A percentile compares a stretch with the other conserved stretches of the same genome.
Conservation (phyloP, 148 eudicot genomes). For the Limonium bicolor region DNA sequence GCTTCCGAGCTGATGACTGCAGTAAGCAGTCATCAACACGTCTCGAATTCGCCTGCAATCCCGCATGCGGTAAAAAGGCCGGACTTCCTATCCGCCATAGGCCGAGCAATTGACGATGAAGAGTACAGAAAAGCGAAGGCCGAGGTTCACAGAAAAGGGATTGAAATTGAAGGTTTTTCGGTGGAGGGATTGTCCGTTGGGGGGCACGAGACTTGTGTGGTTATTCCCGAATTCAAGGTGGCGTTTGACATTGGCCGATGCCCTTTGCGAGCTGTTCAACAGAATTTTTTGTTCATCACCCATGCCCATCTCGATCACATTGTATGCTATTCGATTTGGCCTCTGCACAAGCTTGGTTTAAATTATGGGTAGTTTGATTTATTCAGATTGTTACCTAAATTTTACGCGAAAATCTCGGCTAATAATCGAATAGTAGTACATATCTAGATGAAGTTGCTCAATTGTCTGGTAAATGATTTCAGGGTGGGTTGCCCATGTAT, state of each 20-base stretch:
- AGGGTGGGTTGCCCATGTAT: conserved; percentile 99
- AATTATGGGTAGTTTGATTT: too few species aligned
- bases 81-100: conserved; percentile 57
- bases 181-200: conserved; percentile 79
- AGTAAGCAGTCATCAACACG: too few species aligned
- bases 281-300: conserved; percentile 77
- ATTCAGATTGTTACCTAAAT: too few species aligned
- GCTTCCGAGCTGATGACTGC: too few species aligned
- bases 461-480: neutral
- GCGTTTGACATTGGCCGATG: conserved; percentile 93
- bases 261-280: conserved; percentile 70
- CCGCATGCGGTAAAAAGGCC: conserved; percentile 21
- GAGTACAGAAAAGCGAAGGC: conserved; percentile 85
- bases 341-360: neutral
- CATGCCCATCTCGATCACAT: conserved; percentile 98
- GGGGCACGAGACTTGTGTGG: conserved; percentile 86
- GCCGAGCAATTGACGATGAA: conserved; percentile 74
- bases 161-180: conserved; percentile 49
- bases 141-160: conserved; percentile 51
- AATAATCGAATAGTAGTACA: too few species aligned
- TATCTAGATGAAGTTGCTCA: neutral
- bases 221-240: conserved; percentile 68
- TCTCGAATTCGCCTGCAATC: too few species aligned
- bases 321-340: conserved; percentile 22
- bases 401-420: too few species aligned